Evolutionary conservation across 2,329 filamentous ascomycete genomes (phyloP), one percentile per base, ranked within the genome.

Genomic region (Colletotrichum orchidophilum): DNA sequence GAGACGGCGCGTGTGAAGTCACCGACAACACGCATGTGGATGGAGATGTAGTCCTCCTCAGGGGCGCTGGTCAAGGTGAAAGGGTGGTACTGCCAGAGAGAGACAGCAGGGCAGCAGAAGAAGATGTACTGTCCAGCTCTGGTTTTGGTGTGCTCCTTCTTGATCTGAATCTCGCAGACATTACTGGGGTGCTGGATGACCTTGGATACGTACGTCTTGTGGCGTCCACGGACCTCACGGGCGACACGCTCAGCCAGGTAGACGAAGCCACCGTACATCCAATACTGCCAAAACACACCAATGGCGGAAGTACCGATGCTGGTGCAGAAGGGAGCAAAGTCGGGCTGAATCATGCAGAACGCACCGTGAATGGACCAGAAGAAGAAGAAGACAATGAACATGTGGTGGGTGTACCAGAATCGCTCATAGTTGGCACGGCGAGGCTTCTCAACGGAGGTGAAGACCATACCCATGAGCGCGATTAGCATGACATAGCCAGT

Each of bases 341-440:
- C 94, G 63, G 93, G 91, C 81, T 94, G 93, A 77, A 96, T 96
- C 94, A 96, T 96, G 82, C 94, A 96, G 84, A 95, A 96, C 29
- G 93, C 92, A 70, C 94, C 94, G 81, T 97, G 94, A 77, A 96
- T 88, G n/a, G 93, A 91, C 93, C 94, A 96, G 86, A 96, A 95
- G 75, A 96, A 86, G 85, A 96, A 96, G 87, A 96, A 96, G 74
- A 96, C 78, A 81, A 96, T 90, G 80, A 96, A 96, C 80, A 96
- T 88, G 83, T 96, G 94, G 82, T 97, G 94, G 1, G 92, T 94
- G 81, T 95, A 95, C 94, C 94, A 97, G 86, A 96, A 97, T 29
- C 93, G 92, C 81, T 96, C 94, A 80, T 94, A 96, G 83, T 96
- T 95, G 72, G 92, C 92, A 64, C 93, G 90, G 61, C 93, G 88